These are phyloP conservation scores for Acer negundo DNA, from an alignment of 345 rosid species.

Conservation along the genomic window DNA sequence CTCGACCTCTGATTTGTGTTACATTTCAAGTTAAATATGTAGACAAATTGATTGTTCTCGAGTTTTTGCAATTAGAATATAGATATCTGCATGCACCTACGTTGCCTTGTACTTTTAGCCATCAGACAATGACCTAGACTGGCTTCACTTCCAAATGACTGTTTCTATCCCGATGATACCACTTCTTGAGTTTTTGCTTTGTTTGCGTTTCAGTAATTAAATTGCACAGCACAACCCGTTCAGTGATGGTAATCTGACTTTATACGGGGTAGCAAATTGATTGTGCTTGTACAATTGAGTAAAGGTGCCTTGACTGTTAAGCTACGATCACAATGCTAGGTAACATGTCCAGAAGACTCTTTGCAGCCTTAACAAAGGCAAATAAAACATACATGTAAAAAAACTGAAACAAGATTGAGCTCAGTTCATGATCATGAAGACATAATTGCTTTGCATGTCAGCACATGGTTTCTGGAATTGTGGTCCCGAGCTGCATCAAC, in stretches of 20 bases:
- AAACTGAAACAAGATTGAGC: background rate
- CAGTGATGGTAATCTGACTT: background rate
- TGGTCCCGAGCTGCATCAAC: background rate
- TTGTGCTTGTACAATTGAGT: background rate
- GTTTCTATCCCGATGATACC: background rate
- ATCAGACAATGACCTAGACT: background rate
- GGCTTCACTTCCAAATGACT: background rate
- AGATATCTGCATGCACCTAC: background rate
- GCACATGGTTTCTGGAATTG: constrained; percentile 6
- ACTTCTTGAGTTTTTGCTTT: background rate
- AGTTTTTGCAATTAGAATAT: background rate
- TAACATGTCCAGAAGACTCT: background rate
- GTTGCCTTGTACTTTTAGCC: background rate
- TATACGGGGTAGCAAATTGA: background rate
- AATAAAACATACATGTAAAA: background rate
- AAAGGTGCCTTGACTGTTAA: background rate
- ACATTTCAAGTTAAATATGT: background rate
- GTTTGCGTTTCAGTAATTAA: background rate
- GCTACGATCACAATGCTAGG: background rate
- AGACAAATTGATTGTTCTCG: background rate
- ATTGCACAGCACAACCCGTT: background rate
- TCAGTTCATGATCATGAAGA: background rate
- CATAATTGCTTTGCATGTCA: background rate
- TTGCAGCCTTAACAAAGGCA: constrained; percentile 20
- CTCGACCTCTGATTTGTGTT: background rate